phyloP scores from a whole-genome alignment of 441 rosid genomes.

The Isatis lusitanica region DNA sequence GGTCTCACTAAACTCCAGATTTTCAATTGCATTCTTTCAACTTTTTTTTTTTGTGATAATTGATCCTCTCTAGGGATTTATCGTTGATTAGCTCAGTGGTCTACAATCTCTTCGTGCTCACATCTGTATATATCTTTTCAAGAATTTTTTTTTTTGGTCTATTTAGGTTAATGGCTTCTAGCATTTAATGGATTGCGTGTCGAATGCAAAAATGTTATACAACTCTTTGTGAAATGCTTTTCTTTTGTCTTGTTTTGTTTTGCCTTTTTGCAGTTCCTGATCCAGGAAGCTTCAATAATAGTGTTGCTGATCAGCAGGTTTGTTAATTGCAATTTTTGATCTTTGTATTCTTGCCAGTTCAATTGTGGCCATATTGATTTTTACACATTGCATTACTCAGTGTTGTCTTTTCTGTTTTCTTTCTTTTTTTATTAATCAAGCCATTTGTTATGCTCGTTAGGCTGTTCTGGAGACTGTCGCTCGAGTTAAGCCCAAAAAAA shows the following conservation, averaged over 20 bases:
- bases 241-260: conserved; percentile 3
- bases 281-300: conserved; percentile 91
- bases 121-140: background rate
- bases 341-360: background rate
- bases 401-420: background rate
- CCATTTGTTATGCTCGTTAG: conserved; percentile 49
- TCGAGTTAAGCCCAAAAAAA: conserved; percentile 84
- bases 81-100: conserved; percentile 18
- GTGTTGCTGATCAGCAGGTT: conserved; percentile 95
- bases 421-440: background rate
- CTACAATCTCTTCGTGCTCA: background rate
- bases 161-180: conserved; percentile 18
- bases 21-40: background rate
- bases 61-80: conserved; percentile 16
- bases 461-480: conserved; percentile 96
- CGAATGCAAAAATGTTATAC: background rate
- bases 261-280: conserved; percentile 67
- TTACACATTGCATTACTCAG: background rate
- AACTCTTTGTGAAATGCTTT: background rate
- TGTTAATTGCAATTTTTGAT: background rate
- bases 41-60: background rate
- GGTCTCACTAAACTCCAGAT: background rate
- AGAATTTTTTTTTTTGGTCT: background rate
- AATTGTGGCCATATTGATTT: background rate
- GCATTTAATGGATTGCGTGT: background rate